Base-by-base conservation (phyloP, 805 yeast genomes). In the Lipomyces chichibuensis region DNA sequence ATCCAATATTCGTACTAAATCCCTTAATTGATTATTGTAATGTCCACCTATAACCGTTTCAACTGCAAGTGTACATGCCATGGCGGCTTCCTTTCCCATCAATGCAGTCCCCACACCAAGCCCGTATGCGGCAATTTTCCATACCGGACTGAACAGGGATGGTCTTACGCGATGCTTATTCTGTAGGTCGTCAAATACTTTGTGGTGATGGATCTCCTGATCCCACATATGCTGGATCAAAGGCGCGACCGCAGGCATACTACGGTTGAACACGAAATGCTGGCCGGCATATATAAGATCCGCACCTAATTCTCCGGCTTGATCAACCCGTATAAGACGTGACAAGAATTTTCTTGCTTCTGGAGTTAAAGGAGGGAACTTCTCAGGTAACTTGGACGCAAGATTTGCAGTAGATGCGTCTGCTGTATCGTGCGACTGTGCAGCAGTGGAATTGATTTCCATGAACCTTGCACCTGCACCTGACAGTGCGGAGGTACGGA, bases 51-150 rank as follows among this genome's bases (percentile, higher is more conserved):
- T 95, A 5, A 95, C 98, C 0, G 99, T 95, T 78, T 95, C 99
- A 1, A 95, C 98, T 0, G 98, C 98, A 67, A 93, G 98, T 0
- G 99, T 95, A 77, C 99, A 95, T 0, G 99, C 98, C 99, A 95
- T 95, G 1, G 99, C 98, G 1, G 97, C 98, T 76, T 94, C 97
- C 75, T 92, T 91, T 20, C 97, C 89, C 69, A 92, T 78, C 63
- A 90, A 73, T 0, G 97, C 98, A 0, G 98, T 95, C 0, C 88
- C 89, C 1, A 87, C 86, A 2, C 99, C 99, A 81, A 95, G 82
- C 0, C 88, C 87, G 60, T 89, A 82, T 0, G 99, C 98, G 2
- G 98, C 98, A 0, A 85, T 78, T 76, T 90, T 92, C 99, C 99
- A 95, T 0, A 91, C 74, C 1, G 99, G 99, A 0, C 98, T 93